Conservation (phyloP, 495 filamentous ascomycete species). For the Podospora australis region DNA sequence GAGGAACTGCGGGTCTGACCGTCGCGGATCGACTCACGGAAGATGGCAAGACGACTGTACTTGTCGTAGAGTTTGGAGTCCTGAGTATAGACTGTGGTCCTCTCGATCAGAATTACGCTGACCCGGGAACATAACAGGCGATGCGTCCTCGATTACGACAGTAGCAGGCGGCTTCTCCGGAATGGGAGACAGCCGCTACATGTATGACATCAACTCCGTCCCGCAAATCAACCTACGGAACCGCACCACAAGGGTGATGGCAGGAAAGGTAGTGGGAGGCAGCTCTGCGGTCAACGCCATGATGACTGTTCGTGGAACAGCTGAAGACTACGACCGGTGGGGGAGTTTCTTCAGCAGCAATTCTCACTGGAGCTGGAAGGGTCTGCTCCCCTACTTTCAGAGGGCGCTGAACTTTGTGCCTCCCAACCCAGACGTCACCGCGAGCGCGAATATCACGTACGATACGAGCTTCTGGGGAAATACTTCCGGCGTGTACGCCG, state of each 20-base stretch:
- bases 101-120: not conserved
- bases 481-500: slow-evolving; percentile 32
- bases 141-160: slow-evolving; percentile 19
- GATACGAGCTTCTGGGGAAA: slow-evolving; percentile 38
- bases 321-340: slow-evolving; percentile 44
- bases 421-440: slow-evolving; percentile 26
- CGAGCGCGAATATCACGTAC: slow-evolving; percentile 35
- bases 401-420: slow-evolving; percentile 37
- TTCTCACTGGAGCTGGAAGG: slow-evolving; percentile 40
- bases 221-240: slow-evolving; percentile 32
- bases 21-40: slow-evolving; percentile 59
- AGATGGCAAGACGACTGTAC: slow-evolving; percentile 34
- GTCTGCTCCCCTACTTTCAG: slow-evolving; percentile 42
- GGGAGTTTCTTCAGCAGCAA: slow-evolving; percentile 32
- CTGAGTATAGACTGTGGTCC: slow-evolving; percentile 9
- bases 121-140: slow-evolving; percentile 11
- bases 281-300: slow-evolving; percentile 51
- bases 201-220: slow-evolving; percentile 38
- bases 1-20: slow-evolving; percentile 84
- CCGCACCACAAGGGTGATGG: slow-evolving; percentile 29
- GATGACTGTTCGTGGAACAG: slow-evolving; percentile 39
- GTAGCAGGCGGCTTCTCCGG: slow-evolving; percentile 25
- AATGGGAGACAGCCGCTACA: slow-evolving; percentile 11
- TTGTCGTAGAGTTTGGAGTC: slow-evolving; percentile 44
- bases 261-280: slow-evolving; percentile 53